Evolutionary conservation across 2,329 filamentous ascomycete species (phyloP), one percentile per base, ranked within the genome.

Genomic region (Penicillium decumbens): DNA sequence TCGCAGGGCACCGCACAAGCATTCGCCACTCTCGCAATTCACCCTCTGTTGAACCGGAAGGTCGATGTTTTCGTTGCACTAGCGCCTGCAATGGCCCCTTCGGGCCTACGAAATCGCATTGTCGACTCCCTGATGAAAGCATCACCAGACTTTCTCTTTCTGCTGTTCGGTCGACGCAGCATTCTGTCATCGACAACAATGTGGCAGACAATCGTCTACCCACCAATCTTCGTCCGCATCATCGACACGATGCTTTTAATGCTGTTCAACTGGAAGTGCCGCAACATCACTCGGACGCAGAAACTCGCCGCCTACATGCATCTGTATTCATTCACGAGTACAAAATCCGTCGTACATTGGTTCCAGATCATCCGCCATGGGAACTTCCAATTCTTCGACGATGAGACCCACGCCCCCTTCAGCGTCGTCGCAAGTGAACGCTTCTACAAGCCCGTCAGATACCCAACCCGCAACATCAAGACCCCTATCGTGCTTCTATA

Each of bases 331-430:
- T 97, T 92, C 68, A 96, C 92, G 0, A 95, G 89, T 67, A 95
- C 90, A 49, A 98, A 98, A 72, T 91, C 86, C 18, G 90, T 98
- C 7, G 93, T 98, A 0, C 93, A 98, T 67, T 98, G 93, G 93
- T 98, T 98, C 69, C 93, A 98, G 67, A 96, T 98, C 66, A 98
- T 98, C 62, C 86, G 93, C 57, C 96, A 92, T 63, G 88, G 89
- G 62, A 90, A 84, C 24, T 97, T 98, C 70, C 93, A 98, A 70
- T 96, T 98, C 88, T 97, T 91, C 69, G 93, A 98, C 66, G 93
- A 98, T 66, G 92, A 97, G 62, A 81, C 93, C 0, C 87, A 90
- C 49, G 85, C 85, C 25, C 86, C 86, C 0, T 76, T 95, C 51
- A 82, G 83, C 46, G 75, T 91, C 32, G 81, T 80, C 20, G 83